Base-by-base conservation (phyloP, 2,329 filamentous ascomycete genomes). In the Pseudohalonectria lignicola region DNA sequence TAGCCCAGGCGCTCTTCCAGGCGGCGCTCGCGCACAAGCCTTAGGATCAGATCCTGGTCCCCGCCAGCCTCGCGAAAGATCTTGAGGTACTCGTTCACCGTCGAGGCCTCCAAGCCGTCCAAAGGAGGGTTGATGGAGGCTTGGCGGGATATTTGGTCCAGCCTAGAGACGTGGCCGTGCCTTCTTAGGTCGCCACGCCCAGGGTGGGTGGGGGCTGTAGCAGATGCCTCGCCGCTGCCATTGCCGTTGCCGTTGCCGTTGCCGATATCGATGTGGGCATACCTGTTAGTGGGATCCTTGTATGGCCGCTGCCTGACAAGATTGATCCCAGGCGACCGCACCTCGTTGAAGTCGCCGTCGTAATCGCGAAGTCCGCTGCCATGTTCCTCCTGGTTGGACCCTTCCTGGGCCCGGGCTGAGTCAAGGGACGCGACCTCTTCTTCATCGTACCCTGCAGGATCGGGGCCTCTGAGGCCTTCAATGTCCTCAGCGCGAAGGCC, bases 11-110 rank as follows among this genome's bases (percentile, higher is more conserved):
- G 69, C 10, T 75, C 71, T 39, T 72, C 64, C 2, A 75, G 64
- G 4, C 70, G 66, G 47, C 82, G 76, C 28, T 74, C 67, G 29
- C 71, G 67, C 23, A 82, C 76, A 17, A 83, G 74, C 30, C 66
- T 61, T 3, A 80, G 46, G 19, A 83, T 74, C 41, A 66, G 67
- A 26, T 71, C 63, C 0, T 69, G 67, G 46, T 82, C 68, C 4
- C 77, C 77, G 31, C 67, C 66, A 1, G 76, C 76, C 39, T 72
- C 71, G 31, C 67, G 64, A 55, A 76, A 79, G 28, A 74, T 77
- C 39, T 63, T 66, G 46, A 70, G 60, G 54, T 61, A 74, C 50
- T 63, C 69, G 42, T 51, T 62, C 23, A 55, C 62, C 30, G 53
- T 53, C 4, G 51, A 46, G 2, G 48, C 43, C 9, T 46, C 37